Percentiles rank a stretch among this genome's conserved stretches.
phyloP scores from a whole-genome alignment of 495 filamentous ascomycete species.

The Penicillium verhagenii region DNA sequence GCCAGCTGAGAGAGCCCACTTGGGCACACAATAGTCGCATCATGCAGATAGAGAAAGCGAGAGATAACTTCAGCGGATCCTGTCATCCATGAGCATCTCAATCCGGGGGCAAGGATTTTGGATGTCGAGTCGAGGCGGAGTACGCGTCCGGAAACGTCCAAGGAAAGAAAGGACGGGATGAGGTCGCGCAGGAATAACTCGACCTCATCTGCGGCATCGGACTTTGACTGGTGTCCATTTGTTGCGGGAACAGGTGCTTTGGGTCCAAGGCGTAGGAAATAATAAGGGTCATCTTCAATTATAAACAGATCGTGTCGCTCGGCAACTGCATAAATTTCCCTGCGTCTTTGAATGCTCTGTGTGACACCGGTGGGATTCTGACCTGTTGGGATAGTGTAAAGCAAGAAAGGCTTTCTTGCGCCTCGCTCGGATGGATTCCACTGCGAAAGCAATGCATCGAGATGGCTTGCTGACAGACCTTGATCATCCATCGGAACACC shows the following conservation, averaged over 20 bases:
- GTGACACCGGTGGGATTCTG: slow-evolving; percentile 83
- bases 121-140: slow-evolving; percentile 59
- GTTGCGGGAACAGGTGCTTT: not conserved
- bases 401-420: slow-evolving; percentile 16
- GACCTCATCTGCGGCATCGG: not conserved
- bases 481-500: slow-evolving; percentile 12
- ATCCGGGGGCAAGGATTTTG: slow-evolving; percentile 53
- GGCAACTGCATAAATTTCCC: slow-evolving; percentile 62
- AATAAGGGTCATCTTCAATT: slow-evolving; percentile 80
- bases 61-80: slow-evolving; percentile 68
- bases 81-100: slow-evolving; percentile 54
- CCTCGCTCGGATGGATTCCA: slow-evolving; percentile 16
- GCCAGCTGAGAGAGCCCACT: slow-evolving; percentile 71
- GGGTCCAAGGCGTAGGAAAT: slow-evolving; percentile 8
- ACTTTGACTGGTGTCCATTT: not conserved
- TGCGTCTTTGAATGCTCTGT: slow-evolving; percentile 53
- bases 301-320: slow-evolving; percentile 72
- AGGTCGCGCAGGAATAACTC: slow-evolving; percentile 14
- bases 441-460: slow-evolving; percentile 7
- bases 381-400: slow-evolving; percentile 63
- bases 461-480: slow-evolving; percentile 2
- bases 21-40: slow-evolving; percentile 71
- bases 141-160: slow-evolving; percentile 55
- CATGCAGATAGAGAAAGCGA: slow-evolving; percentile 63
- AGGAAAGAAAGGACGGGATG: slow-evolving; percentile 47